Evolutionary conservation across 176 grass and related monocot genomes (phyloP), one percentile per base, ranked within the genome.

Genomic region (Tillandsia leiboldiana): DNA sequence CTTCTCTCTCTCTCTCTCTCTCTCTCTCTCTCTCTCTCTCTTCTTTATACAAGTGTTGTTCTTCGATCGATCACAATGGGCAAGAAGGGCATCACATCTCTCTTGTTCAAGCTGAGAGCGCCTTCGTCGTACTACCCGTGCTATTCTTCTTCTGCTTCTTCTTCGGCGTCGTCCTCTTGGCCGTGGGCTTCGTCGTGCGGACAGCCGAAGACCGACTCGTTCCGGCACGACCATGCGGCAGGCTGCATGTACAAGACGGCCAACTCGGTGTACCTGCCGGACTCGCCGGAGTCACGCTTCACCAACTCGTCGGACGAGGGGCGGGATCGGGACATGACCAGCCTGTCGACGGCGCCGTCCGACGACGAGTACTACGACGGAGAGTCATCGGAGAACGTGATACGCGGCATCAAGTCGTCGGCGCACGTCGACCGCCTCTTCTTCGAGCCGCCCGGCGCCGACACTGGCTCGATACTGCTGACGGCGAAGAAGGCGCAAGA

Each of bases 381-480:
- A 0, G 81, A 54, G 28, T 82, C 70, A 15, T 67, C 69, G 73
- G 88, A 80, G 73, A 61, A 33, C 71, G 11, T 42, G 75, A 5
- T 80, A 66, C 70, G 79, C 64, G 70, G 70, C 48, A 79, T 80
- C 20, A 72, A 71, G 51, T 77, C 83, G 15, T 33, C 29, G 29
- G 29, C 29, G 29, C 29, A 33, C 29, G 81, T 27, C 12, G 72
- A 80, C 62, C 75, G 79, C 10, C 71, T 83, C 82, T 82, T 87
- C 86, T 87, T 92, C 68, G 84, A 90, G 70, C 33, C 80, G 2
- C 29, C 29, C 29, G 29, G 29, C 1, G 85, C 77, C 18, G 73
- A 72, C 1, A 71, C 86, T n/a, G 83, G 87, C 73, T 96, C 89
- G 70, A 96, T 96, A 63, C 51, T 96, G 5, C 74, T 69, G 10